phyloP scores from a whole-genome alignment of 176 grass and related monocot species.

The Triticum monococcum region DNA sequence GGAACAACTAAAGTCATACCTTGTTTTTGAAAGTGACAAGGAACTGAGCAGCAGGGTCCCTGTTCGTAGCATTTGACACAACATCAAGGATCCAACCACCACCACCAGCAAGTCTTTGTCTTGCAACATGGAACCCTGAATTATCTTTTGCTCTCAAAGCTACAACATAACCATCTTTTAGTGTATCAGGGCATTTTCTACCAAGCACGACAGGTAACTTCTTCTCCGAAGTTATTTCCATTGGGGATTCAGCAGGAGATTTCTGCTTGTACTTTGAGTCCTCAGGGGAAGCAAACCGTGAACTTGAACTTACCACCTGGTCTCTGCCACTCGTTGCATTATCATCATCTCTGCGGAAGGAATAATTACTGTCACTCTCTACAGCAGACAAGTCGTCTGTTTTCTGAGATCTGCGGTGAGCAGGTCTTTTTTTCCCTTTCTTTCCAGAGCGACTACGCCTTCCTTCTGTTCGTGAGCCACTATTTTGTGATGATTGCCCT shows the following conservation, averaged over 20 bases:
- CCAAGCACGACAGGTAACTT: constrained; percentile 24
- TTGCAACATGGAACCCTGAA: constrained; percentile 72
- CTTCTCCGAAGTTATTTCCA: constrained; percentile 67
- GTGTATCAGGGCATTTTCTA: constrained; percentile 55
- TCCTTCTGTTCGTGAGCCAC: constrained; percentile 68
- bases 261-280: constrained; percentile 78
- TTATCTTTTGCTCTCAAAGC: constrained; percentile 67
- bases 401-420: constrained; percentile 79
- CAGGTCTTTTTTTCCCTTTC: constrained; percentile 96
- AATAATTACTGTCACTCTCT: constrained; percentile 70
- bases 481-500: constrained; percentile 46
- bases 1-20: constrained; percentile 25
- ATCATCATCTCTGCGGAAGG: constrained; percentile 61
- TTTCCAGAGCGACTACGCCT: constrained; percentile 73
- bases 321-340: constrained; percentile 72
- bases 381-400: constrained; percentile 60
- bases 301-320: constrained; percentile 84
- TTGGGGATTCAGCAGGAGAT: constrained; percentile 56
- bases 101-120: constrained; percentile 66
- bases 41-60: constrained; percentile 95
- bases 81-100: constrained; percentile 91
- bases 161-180: constrained; percentile 87
- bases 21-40: constrained; percentile 80
- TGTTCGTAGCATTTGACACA: constrained; percentile 77
- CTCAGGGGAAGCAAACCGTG: constrained; percentile 93